A percentile compares a stretch with the other conserved stretches of the same genome.
phyloP scores from a whole-genome alignment of 306 rosid genomes.

The Vachellia pachyceras region DNA sequence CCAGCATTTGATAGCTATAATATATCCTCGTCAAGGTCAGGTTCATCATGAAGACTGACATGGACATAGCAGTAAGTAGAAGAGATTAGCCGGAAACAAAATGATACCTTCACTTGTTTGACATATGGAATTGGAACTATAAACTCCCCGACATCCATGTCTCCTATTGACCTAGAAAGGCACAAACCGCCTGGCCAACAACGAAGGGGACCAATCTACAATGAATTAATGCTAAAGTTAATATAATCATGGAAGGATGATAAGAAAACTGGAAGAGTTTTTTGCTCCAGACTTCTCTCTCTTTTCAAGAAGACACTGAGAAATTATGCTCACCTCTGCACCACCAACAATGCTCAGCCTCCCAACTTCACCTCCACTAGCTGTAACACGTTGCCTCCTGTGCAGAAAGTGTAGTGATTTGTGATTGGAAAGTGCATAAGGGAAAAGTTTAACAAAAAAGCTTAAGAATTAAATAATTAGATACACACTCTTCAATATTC shows the following conservation, averaged over 20 bases:
- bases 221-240: slow-evolving; percentile 30
- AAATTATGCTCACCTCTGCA: slow-evolving; percentile 70
- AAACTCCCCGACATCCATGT: slow-evolving; percentile 97
- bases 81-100: slow-evolving; percentile 10
- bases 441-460: slow-evolving; percentile 6
- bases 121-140: slow-evolving; percentile 94
- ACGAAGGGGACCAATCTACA: slow-evolving; percentile 97
- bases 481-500: slow-evolving; percentile 82
- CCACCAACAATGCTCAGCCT: slow-evolving; percentile 94
- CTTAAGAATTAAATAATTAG: slow-evolving; percentile 15
- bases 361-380: slow-evolving; percentile 98
- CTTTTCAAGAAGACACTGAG: slow-evolving; percentile 9
- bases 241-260: slow-evolving; percentile 29
- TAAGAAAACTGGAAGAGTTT: background rate
- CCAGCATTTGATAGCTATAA: slow-evolving; percentile 77
- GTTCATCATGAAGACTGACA: slow-evolving; percentile 27
- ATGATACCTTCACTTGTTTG: slow-evolving; percentile 90
- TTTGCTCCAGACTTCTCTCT: slow-evolving; percentile 1
- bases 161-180: slow-evolving; percentile 97
- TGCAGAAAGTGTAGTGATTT: slow-evolving; percentile 29
- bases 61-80: slow-evolving; percentile 3
- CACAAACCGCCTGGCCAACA: slow-evolving; percentile 99
- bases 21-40: slow-evolving; percentile 41
- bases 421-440: slow-evolving; percentile 21
- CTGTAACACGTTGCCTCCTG: slow-evolving; percentile 94